A percentile compares a stretch with the other conserved stretches of the same genome.
These are phyloP conservation scores for Ceratocystis diversiconidia DNA, from an alignment of 2,329 filamentous ascomycete genomes.

Conservation along the genomic window DNA sequence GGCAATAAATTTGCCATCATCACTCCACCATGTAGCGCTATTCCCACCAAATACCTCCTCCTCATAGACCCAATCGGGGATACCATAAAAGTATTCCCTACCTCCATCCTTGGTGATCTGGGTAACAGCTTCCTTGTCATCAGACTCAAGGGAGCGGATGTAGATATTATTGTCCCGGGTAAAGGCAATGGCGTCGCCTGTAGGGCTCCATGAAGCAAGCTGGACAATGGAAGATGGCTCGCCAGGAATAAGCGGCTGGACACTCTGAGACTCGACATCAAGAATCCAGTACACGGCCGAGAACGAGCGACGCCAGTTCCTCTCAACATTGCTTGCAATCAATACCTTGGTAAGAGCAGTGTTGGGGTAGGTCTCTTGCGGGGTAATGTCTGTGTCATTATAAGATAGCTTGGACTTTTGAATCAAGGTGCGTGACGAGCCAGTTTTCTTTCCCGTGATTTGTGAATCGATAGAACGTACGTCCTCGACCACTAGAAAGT, in stretches of 20 bases:
- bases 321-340: constrained; percentile 54
- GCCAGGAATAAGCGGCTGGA: constrained; percentile 60
- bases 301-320: constrained; percentile 82
- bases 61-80: constrained; percentile 96
- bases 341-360: constrained; percentile 75
- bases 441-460: constrained; percentile 22
- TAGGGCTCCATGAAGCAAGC: constrained; percentile 78
- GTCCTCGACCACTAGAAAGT: constrained; percentile 77
- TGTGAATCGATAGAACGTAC: constrained; percentile 40
- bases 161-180: constrained; percentile 84
- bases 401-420: constrained; percentile 49
- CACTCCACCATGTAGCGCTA: constrained; percentile 89
- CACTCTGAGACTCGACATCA: constrained; percentile 67
- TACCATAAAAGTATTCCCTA: constrained; percentile 78
- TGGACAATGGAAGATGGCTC: constrained; percentile 56
- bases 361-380: constrained; percentile 57
- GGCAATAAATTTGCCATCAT: constrained; percentile 75
- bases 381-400: constrained; percentile 39
- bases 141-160: constrained; percentile 45
- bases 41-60: constrained; percentile 51
- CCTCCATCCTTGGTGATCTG: constrained; percentile 81
- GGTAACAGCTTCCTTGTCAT: constrained; percentile 31
- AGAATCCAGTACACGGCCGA: constrained; percentile 83
- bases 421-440: constrained; percentile 58
- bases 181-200: constrained; percentile 76